These are phyloP conservation scores for Delonix regia DNA, from an alignment of 306 rosid genomes.

Conservation along the genomic window DNA sequence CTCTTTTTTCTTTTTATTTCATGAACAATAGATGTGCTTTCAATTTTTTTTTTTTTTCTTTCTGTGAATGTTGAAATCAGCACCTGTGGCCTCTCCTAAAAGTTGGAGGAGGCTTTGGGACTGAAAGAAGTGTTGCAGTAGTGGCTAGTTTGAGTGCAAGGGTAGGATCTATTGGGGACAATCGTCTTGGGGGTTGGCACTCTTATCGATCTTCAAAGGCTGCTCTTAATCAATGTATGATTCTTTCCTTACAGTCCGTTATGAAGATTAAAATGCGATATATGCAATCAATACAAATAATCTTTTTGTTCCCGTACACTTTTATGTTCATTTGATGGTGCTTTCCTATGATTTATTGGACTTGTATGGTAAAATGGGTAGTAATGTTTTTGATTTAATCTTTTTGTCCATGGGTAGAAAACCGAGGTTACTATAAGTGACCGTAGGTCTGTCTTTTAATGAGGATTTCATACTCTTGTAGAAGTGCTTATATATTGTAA, in stretches of 20 bases:
- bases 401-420: conserved; percentile 5
- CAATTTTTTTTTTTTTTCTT: neutral
- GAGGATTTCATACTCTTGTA: neutral
- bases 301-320: neutral
- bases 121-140: conserved; percentile 69
- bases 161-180: conserved; percentile 94
- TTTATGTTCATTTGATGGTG: conserved; percentile 6
- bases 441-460: neutral
- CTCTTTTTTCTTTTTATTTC: conserved; percentile 28
- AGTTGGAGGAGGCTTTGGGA: conserved; percentile 68
- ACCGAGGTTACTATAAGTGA: neutral
- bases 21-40: neutral
- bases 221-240: conserved; percentile 86
- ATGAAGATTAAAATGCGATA: neutral
- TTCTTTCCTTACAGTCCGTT: conserved; percentile 26
- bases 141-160: conserved; percentile 95
- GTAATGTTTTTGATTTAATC: neutral
- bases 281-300: neutral
- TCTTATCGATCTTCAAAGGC: conserved; percentile 93
- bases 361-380: neutral
- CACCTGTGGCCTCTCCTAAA: conserved; percentile 97
- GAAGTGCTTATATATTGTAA: neutral
- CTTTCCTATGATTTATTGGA: conserved; percentile 6
- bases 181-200: conserved; percentile 94
- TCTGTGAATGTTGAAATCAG: conserved; percentile 48